A percentile compares a stretch with the other conserved stretches of the same genome.
Conservation (phyloP, 1,284 basidiomycete species). For the Vanrija humicola region DNA sequence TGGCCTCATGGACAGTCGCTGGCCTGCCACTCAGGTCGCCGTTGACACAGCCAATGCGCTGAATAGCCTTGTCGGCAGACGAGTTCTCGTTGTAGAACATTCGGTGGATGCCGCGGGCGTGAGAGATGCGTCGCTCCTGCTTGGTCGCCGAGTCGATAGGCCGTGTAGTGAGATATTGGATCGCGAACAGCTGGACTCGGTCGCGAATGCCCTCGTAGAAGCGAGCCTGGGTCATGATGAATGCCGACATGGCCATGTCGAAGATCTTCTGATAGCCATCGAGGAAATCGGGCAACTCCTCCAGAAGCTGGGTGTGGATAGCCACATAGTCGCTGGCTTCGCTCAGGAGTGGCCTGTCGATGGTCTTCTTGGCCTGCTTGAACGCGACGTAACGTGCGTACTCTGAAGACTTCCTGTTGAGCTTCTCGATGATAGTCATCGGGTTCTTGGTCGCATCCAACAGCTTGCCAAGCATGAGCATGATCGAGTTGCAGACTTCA, state of each 20-base stretch:
- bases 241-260: constrained; percentile 37
- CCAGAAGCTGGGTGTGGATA: constrained; percentile 48
- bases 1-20: too few species aligned
- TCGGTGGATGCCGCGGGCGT: constrained; percentile 12
- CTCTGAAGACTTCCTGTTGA: constrained; percentile 37
- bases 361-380: constrained; percentile 24
- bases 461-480: constrained; percentile 40
- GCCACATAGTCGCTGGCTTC: constrained; percentile 47
- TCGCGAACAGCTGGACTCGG: constrained; percentile 21
- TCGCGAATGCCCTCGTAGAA: constrained; percentile 29
- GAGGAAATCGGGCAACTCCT: constrained; percentile 46
- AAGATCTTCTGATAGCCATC: constrained; percentile 44
- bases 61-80: too few species aligned
- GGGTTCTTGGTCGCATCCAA: constrained; percentile 41
- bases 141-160: too few species aligned
- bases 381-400: constrained; percentile 40
- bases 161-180: constrained; percentile 5
- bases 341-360: constrained; percentile 32
- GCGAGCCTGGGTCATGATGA: constrained; percentile 37
- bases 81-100: too few species aligned
- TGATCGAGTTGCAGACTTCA: constrained; percentile 37
- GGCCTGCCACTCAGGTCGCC: too few species aligned
- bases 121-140: not conserved
- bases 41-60: too few species aligned
- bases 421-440: constrained; percentile 36